Conservation (phyloP, 495 filamentous ascomycete species). For the Penicillium manginii region DNA sequence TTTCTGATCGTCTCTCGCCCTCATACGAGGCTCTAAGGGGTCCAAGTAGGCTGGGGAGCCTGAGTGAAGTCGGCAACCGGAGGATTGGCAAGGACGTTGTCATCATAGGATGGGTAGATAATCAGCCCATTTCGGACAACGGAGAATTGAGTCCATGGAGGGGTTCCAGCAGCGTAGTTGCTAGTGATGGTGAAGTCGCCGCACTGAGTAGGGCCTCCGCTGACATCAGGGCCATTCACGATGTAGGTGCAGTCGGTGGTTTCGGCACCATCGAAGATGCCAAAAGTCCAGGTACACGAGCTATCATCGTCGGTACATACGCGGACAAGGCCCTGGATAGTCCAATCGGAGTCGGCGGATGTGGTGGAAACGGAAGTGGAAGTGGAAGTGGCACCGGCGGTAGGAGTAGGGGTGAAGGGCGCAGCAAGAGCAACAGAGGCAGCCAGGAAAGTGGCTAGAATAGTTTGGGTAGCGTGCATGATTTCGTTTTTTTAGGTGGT, state of each 20-base stretch:
- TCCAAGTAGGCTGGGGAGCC: conserved; percentile 4
- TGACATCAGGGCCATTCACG: conserved; percentile 1
- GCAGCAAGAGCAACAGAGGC: conserved; percentile 2
- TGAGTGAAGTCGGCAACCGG: conserved; percentile 4
- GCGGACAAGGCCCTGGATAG: conserved; percentile 1
- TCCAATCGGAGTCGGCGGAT: not conserved
- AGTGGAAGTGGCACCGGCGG: not conserved
- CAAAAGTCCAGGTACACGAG: conserved; percentile 9
- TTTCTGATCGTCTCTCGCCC: too few species aligned
- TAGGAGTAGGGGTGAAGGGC: conserved; percentile 3
- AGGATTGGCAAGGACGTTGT: conserved; percentile 7
- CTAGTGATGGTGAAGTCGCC: conserved; percentile 3
- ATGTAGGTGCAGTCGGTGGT: conserved; percentile 9
- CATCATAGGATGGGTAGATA: conserved; percentile 5
- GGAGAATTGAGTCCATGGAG: not conserved
- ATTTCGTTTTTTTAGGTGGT: not conserved
- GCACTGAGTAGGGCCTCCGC: conserved; percentile 4
- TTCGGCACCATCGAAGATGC: conserved; percentile 1
- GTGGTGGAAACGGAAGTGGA: not conserved
- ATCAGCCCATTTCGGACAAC: conserved; percentile 6
- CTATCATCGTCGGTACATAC: conserved; percentile 2
- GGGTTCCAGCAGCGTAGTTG: not conserved
- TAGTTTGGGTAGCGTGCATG: conserved; percentile 4
- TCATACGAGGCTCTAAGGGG: not conserved
- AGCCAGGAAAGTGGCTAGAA: conserved; percentile 4